Evolutionary conservation across 73 alveolate genomes (phyloP), one percentile per base, ranked within the genome.

Genomic region (Diophrys sp.): DNA sequence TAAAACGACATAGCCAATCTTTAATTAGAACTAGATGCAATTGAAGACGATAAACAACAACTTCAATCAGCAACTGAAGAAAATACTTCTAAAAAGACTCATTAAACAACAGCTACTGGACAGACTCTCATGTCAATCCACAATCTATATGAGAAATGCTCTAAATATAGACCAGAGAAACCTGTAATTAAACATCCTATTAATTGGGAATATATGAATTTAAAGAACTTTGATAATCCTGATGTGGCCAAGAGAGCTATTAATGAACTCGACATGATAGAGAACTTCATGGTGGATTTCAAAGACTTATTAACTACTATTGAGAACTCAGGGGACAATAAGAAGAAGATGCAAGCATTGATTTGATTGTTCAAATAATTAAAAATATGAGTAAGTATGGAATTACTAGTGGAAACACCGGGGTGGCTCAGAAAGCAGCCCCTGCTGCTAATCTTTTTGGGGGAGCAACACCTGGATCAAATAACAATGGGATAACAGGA

Each of bases 81-180:
- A 73, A 78, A 53, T 54, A 84, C 79, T 25, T 26, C 71, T 1
- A 77, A 77, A 33, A 71, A 80, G 73, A 78, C 68, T 71, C 78
- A 84, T 25, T 53, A 72, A 14, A 84, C 87, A 0, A 77, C 83
- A 30, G 91, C 74, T 67, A 80, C 73, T 54, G 96, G 96, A 44
- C 77, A 90, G 56, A 90, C 86, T 71, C 77, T 90, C 14, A 90
- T 90, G 96, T 73, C 94, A 69, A 83, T 90, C 30, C 91, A 86
- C 33, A 90, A 90, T 77, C 67, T 90, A 73, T 78, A 31, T 34
- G 30, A 66, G 34, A 89, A 90, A 70, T 85, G 94, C 80, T 23
- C 26, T 18, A 28, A 32, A 31, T 31, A 71, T 18, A 29, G 31
- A 29, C n/a, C n/a, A n/a, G 81, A 79, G 34, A 62, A 62, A 25